These are phyloP conservation scores for Myrica gale DNA, from an alignment of 306 rosid genomes.

Conservation along the genomic window DNA sequence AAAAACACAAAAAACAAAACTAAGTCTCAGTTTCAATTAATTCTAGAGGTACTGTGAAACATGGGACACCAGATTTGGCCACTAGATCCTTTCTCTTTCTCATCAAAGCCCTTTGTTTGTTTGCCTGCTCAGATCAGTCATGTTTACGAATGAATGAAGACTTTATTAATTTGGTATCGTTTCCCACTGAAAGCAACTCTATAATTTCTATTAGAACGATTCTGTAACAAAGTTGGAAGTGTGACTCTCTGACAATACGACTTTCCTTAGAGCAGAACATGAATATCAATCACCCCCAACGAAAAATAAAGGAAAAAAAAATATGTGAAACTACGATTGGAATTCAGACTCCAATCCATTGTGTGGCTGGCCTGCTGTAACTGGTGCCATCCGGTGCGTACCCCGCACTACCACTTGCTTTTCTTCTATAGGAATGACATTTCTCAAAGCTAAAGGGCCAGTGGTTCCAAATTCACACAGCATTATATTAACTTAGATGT, in stretches of 20 bases:
- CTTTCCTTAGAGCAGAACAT: constrained; percentile 36
- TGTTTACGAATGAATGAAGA: neutral
- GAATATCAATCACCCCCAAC: constrained; percentile 29
- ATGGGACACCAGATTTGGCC: neutral
- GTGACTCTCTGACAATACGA: constrained; percentile 31
- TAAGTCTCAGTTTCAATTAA: no score
- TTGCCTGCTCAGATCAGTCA: neutral
- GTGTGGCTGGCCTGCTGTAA: constrained; percentile 36
- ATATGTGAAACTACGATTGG: constrained; percentile 24
- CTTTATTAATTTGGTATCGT: constrained; percentile 20
- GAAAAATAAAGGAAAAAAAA: constrained; percentile 14
- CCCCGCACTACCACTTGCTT: constrained; percentile 29
- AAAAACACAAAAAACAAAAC: no score
- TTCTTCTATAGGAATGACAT: constrained; percentile 33
- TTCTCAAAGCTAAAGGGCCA: constrained; percentile 34
- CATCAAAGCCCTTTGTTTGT: no score
- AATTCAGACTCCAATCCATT: constrained; percentile 31
- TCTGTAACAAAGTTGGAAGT: constrained; percentile 43
- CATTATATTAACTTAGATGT: constrained; percentile 32
- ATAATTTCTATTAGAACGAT: constrained; percentile 43
- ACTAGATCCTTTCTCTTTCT: no score
- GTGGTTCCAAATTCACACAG: constrained; percentile 39
- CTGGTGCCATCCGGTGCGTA: constrained; percentile 25
- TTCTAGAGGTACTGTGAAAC: neutral
- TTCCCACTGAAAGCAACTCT: constrained; percentile 31